phyloP scores from a whole-genome alignment of 257 asterid species.

The Solanum gracilifrons region DNA sequence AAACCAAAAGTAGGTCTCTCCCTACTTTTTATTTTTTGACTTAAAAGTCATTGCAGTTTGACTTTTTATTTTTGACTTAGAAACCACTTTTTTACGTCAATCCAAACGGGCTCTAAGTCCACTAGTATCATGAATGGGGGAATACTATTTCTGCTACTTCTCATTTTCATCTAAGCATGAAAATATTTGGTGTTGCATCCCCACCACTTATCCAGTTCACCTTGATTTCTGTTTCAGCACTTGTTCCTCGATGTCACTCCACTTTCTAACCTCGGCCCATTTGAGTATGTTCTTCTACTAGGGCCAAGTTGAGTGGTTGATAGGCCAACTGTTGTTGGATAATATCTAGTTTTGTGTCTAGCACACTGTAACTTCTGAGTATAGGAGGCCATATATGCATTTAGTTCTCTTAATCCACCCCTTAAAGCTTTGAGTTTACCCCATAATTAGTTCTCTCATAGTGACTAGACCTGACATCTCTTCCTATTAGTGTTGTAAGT shows the following conservation, averaged over 20 bases:
- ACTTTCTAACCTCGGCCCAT: too few species aligned
- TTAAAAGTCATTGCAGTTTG: too few species aligned
- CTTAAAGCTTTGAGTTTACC: neutral
- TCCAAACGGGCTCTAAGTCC: too few species aligned
- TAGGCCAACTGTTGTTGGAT: neutral
- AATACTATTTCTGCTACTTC: neutral
- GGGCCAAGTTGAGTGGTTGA: neutral
- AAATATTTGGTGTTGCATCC: neutral
- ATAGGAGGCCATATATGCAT: neutral
- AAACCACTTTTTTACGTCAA: too few species aligned
- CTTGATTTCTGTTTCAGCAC: neutral
- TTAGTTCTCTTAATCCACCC: neutral
- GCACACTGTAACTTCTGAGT: neutral
- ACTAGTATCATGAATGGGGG: neutral
- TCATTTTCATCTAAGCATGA: neutral
- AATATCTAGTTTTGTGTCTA: neutral
- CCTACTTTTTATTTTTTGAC: too few species aligned
- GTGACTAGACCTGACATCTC: too few species aligned
- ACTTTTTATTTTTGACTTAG: too few species aligned
- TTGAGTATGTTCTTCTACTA: neutral
- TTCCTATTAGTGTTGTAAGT: too few species aligned
- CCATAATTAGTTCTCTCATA: neutral
- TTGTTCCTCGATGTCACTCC: neutral
- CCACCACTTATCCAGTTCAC: neutral
- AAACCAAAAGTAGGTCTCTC: too few species aligned